Evolutionary conservation across 345 rosid genomes (phyloP).

Genomic region (Eucalyptus sideroxylon): DNA sequence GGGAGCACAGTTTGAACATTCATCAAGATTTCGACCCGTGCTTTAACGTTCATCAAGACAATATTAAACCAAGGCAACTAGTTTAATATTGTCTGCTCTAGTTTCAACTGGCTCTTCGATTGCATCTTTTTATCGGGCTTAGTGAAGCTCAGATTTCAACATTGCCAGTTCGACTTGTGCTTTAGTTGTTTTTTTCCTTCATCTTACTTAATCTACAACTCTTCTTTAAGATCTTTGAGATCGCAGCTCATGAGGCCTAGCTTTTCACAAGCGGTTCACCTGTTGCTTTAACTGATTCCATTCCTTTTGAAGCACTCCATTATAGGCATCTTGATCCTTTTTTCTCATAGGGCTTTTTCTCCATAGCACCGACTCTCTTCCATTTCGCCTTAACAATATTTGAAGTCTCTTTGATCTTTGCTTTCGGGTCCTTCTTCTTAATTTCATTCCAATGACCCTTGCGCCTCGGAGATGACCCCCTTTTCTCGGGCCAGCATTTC

Average conservation of each 20-base stretch:
- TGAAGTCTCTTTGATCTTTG: neutral
- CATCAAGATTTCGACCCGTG: neutral
- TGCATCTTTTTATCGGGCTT: neutral
- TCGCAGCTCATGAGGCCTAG: constrained; percentile 74
- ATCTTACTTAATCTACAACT: constrained; percentile 64
- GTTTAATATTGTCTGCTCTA: neutral
- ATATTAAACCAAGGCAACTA: too few relatives aligned
- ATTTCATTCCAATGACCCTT: neutral
- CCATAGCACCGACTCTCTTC: too few relatives aligned
- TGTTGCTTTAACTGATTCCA: constrained; percentile 41
- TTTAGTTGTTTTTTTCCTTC: constrained; percentile 59
- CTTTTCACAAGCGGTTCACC: constrained; percentile 57
- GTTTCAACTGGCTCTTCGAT: neutral
- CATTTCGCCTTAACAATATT: too few relatives aligned
- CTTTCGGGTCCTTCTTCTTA: neutral
- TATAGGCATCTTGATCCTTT: neutral
- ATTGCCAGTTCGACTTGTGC: constrained; percentile 76
- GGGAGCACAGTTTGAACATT: neutral
- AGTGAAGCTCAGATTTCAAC: constrained; percentile 65
- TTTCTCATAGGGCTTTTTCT: neutral
- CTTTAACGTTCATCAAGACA: too few relatives aligned
- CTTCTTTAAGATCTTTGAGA: constrained; percentile 25
- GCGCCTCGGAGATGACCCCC: neutral
- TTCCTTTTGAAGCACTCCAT: neutral
- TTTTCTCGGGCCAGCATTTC: neutral